phyloP scores from a whole-genome alignment of 2,329 filamentous ascomycete genomes.

The Xylariaceae sp. region DNA sequence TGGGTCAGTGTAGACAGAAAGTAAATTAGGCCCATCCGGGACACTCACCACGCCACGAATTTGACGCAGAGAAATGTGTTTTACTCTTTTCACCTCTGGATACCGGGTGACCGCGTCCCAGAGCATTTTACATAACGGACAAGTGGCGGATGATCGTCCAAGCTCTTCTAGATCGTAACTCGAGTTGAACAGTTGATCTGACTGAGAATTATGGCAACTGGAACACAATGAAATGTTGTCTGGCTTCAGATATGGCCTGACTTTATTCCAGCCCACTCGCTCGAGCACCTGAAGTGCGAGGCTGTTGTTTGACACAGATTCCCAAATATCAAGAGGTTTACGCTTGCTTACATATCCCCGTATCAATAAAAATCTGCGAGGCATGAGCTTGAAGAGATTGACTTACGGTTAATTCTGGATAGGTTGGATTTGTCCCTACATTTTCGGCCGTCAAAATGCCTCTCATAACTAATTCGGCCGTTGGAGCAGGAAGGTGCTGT shows the following conservation, averaged over 20 bases:
- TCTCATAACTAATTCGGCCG: not conserved
- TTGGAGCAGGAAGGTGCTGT: not conserved
- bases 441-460: not conserved
- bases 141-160: not conserved
- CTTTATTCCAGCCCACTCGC: not conserved
- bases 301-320: slow-evolving; percentile 6
- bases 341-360: not conserved
- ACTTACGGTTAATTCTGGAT: not conserved
- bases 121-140: not conserved
- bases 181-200: not conserved
- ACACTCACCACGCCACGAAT: slow-evolving; percentile 7
- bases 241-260: not conserved
- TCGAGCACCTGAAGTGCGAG: slow-evolving; percentile 6
- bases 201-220: slow-evolving; percentile 5
- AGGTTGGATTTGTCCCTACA: not conserved
- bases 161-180: slow-evolving; percentile 1
- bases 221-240: not conserved
- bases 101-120: not conserved
- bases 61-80: slow-evolving; percentile 7
- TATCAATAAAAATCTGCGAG: not conserved
- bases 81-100: not conserved
- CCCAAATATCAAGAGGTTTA: slow-evolving; percentile 11
- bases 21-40: no score
- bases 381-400: not conserved
- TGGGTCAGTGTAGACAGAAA: no score